phyloP scores from a whole-genome alignment of 73 alveolate genomes.

The Paramecium sonneborni region DNA sequence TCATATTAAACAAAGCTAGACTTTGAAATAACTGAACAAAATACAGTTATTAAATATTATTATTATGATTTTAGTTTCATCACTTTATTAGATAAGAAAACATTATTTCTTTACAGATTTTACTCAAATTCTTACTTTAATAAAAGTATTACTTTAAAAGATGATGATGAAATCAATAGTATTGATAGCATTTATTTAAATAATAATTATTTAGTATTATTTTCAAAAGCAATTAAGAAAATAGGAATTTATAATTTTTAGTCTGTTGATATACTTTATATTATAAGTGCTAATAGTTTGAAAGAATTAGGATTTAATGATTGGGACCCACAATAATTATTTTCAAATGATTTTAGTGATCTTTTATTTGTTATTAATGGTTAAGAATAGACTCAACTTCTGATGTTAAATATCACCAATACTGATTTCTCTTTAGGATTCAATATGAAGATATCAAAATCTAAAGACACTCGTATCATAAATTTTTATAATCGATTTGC shows the following conservation, averaged over 20 bases:
- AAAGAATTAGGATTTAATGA: background rate
- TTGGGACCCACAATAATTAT: background rate
- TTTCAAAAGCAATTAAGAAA: background rate
- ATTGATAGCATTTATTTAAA: background rate
- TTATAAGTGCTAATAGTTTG: background rate
- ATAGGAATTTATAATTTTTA: background rate
- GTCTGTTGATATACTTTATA: background rate
- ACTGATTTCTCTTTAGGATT: background rate
- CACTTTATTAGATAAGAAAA: background rate
- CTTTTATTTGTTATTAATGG: background rate
- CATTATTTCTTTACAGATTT: background rate
- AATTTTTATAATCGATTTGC: background rate
- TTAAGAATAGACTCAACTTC: background rate
- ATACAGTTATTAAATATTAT: background rate
- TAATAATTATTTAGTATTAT: background rate
- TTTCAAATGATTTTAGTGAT: background rate
- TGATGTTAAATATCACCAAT: background rate
- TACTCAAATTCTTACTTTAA: background rate
- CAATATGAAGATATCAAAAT: background rate
- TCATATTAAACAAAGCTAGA: background rate
- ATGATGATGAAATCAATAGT: background rate
- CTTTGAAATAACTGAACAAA: background rate
- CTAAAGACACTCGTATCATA: background rate
- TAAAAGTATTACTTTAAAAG: background rate
- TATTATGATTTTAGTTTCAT: background rate